Evolutionary conservation across 805 yeast species (phyloP).

Genomic region (Yarrowia sp.): DNA sequence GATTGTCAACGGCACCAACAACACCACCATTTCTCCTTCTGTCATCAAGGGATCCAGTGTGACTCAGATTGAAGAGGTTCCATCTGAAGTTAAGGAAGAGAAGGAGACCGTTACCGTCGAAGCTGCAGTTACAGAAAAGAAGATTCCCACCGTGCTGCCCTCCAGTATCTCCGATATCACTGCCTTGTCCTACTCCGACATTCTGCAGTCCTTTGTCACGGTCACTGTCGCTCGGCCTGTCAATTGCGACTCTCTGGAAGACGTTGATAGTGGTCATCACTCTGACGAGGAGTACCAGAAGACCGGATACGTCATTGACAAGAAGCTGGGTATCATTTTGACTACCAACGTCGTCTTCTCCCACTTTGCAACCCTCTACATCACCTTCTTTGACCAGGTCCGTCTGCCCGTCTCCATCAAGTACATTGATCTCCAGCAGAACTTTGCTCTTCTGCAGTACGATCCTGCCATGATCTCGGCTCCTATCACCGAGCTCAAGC

Average conservation of each 20-base stretch:
- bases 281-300: slow-evolving; percentile 48
- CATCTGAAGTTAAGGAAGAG: neutral
- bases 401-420: slow-evolving; percentile 50
- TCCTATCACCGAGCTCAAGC: slow-evolving; percentile 14
- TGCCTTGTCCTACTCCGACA: neutral
- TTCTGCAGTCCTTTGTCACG: slow-evolving; percentile 28
- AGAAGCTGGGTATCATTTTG: slow-evolving; percentile 77
- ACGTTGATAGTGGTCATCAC: neutral
- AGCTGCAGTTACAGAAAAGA: neutral
- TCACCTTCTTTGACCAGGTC: slow-evolving; percentile 54
- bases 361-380: slow-evolving; percentile 26
- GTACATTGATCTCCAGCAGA: slow-evolving; percentile 28
- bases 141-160: slow-evolving; percentile 1
- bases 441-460: slow-evolving; percentile 24
- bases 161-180: slow-evolving; percentile 20
- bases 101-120: neutral
- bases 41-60: slow-evolving; percentile 10
- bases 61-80: neutral
- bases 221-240: slow-evolving; percentile 16
- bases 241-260: slow-evolving; percentile 15
- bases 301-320: slow-evolving; percentile 91
- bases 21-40: neutral
- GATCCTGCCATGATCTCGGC: slow-evolving; percentile 26
- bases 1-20: neutral
- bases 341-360: slow-evolving; percentile 58